Evolutionary conservation across 2,329 filamentous ascomycete species (phyloP).

Genomic region (Aureobasidium sp.): DNA sequence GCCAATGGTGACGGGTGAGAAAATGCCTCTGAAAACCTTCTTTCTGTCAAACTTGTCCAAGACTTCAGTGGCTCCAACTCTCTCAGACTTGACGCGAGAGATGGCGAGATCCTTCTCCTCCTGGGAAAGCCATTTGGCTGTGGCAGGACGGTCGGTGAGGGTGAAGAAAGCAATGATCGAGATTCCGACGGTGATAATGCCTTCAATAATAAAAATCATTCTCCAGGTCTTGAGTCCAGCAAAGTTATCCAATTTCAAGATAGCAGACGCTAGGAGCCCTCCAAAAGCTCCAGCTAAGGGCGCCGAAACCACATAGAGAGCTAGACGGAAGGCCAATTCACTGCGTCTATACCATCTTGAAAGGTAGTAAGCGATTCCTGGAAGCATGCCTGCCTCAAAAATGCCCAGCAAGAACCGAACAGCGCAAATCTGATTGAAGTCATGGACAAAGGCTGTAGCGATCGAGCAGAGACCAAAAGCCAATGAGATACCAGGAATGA

Average conservation of each 20-base stretch:
- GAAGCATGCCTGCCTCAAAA: constrained; percentile 68
- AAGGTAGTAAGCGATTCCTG: constrained; percentile 61
- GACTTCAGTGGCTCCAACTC: constrained; percentile 54
- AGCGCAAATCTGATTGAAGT: constrained; percentile 46
- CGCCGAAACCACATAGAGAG: constrained; percentile 64
- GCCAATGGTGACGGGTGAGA: constrained; percentile 54
- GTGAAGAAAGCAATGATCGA: constrained; percentile 56
- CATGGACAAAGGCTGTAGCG: constrained; percentile 58
- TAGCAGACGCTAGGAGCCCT: constrained; percentile 55
- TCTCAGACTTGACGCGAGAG: constrained; percentile 62
- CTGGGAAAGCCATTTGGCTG: constrained; percentile 57
- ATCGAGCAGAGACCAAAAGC: constrained; percentile 58
- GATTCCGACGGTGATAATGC: constrained; percentile 54
- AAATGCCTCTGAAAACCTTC: constrained; percentile 57
- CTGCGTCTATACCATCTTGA: constrained; percentile 49
- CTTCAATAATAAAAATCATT: constrained; percentile 68
- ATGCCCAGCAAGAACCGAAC: constrained; percentile 57
- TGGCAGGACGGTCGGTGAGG: constrained; percentile 62
- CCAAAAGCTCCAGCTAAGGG: constrained; percentile 66
- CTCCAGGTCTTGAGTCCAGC: constrained; percentile 54
- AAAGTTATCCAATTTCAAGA: constrained; percentile 54
- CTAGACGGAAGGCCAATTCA: constrained; percentile 61
- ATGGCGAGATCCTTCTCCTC: constrained; percentile 62
- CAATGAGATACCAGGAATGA: constrained; percentile 55
- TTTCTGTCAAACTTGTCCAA: constrained; percentile 55